These are phyloP conservation scores for Lachancea kluyveri DNA, from an alignment of 805 yeast genomes.

Conservation along the genomic window DNA sequence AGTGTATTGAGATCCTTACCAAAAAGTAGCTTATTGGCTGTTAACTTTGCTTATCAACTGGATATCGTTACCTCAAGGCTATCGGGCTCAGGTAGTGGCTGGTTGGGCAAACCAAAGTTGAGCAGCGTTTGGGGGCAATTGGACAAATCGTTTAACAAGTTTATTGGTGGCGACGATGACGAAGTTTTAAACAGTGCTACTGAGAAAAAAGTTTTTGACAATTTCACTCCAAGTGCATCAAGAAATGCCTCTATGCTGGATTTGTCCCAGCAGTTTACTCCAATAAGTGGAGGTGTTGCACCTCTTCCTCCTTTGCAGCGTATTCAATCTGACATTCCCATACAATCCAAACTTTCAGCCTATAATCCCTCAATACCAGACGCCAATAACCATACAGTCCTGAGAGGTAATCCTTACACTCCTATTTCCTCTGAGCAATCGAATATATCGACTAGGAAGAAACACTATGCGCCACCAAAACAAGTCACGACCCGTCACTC, in stretches of 20 bases:
- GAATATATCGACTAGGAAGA: no score
- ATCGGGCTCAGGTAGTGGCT: constrained; percentile 49
- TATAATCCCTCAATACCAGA: no score
- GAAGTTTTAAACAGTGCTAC: constrained; percentile 32
- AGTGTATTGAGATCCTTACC: constrained; percentile 34
- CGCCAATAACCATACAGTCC: no score
- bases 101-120: constrained; percentile 75
- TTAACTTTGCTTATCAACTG: constrained; percentile 30
- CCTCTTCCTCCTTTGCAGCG: no score
- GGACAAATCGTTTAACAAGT: constrained; percentile 70
- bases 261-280: constrained; percentile 22
- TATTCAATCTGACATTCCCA: no score
- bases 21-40: constrained; percentile 31
- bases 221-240: constrained; percentile 64
- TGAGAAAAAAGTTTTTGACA: constrained; percentile 57
- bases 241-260: constrained; percentile 44
- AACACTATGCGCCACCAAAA: no score
- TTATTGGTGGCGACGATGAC: constrained; percentile 79
- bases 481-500: no score
- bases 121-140: constrained; percentile 86
- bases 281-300: no score
- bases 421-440: no score
- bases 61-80: constrained; percentile 40
- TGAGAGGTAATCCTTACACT: no score
- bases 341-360: no score